Percentiles rank a stretch among this genome's conserved stretches.
Conservation (phyloP, 1,139 yeast genomes). For the Scheffersomyces lignicola region DNA sequence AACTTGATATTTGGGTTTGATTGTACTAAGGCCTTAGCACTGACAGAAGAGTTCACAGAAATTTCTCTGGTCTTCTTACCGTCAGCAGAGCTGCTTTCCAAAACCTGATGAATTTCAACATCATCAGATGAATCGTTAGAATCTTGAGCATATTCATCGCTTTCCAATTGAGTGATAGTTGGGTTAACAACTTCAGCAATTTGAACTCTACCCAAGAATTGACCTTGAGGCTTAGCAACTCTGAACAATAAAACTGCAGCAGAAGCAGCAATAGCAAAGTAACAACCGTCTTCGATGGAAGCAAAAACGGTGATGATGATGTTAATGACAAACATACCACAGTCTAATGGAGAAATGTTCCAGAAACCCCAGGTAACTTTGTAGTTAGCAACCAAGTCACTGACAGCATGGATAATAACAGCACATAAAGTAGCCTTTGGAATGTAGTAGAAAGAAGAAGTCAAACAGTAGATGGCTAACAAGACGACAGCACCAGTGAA, state of each 20-base stretch:
- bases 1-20: conserved; percentile 40
- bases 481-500: conserved; percentile 88
- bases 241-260: conserved; percentile 72
- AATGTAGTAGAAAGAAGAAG: conserved; percentile 81
- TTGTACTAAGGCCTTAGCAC: conserved; percentile 17
- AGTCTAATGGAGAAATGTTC: conserved; percentile 75
- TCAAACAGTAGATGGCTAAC: conserved; percentile 80
- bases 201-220: conserved; percentile 75
- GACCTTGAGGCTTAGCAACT: conserved; percentile 78
- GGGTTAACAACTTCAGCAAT: conserved; percentile 72
- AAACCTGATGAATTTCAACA: conserved; percentile 46
- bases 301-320: conserved; percentile 80
- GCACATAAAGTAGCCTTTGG: conserved; percentile 89
- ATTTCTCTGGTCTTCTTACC: conserved; percentile 42
- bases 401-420: conserved; percentile 92
- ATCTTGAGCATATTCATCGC: conserved; percentile 12
- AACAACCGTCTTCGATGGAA: conserved; percentile 84
- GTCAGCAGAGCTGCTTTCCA: conserved; percentile 34
- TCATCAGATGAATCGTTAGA: conserved; percentile 22
- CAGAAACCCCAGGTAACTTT: conserved; percentile 73
- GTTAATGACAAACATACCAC: conserved; percentile 71
- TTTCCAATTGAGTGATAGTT: conserved; percentile 24
- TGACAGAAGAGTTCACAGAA: conserved; percentile 21
- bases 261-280: conserved; percentile 86
- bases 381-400: conserved; percentile 78